Evolutionary conservation across 176 grass and related monocot species (phyloP), one percentile per base, ranked within the genome.

Genomic region (Carex pumila): DNA sequence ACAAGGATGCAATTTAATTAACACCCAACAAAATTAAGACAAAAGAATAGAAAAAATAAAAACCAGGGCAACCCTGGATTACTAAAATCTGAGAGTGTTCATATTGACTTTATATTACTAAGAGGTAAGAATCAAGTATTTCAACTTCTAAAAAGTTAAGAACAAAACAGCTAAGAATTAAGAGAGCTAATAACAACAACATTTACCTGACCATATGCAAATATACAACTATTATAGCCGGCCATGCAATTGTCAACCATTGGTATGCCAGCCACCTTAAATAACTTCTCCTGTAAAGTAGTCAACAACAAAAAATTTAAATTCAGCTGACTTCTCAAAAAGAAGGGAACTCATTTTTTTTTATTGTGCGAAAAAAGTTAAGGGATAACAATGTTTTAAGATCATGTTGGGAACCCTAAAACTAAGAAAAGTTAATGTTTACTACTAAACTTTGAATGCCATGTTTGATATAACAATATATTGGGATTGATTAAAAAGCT

Each of bases 181-280:
- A 77, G 49, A 54, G 50, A 77, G 50, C 21, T 54, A 31, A 31
- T 4, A 56, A 71, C 67, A 71, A 77, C 50, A 32, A 55, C 32
- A 77, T 83, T 89, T 80, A 99, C 96, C 89, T 99, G 96, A 45
- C 93, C 96, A 45, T 99, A 99, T 17, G 96, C 96, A 88, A 99
- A 95, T 86, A 95, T 99, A 86, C 96, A 99, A 54, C 93, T 95
- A 86, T 99, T 99, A 65, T 99, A 99, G 6, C 96, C 96, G 30
- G 77, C 85, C 81, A 99, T 92, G 79, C 96, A 99, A 61, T 93
- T 99, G 14, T 99, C 96, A 72, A 99, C 96, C 96, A 99, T 99
- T 21, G 93, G 89, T 68, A 99, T 88, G 31, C 96, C 96, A 17
- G 96, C 93, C 13, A 99, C 93, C 80, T 95, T 94, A 57, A 99